Conservation (phyloP, 2,329 filamentous ascomycete genomes). For the Lecanicillium sp. region DNA sequence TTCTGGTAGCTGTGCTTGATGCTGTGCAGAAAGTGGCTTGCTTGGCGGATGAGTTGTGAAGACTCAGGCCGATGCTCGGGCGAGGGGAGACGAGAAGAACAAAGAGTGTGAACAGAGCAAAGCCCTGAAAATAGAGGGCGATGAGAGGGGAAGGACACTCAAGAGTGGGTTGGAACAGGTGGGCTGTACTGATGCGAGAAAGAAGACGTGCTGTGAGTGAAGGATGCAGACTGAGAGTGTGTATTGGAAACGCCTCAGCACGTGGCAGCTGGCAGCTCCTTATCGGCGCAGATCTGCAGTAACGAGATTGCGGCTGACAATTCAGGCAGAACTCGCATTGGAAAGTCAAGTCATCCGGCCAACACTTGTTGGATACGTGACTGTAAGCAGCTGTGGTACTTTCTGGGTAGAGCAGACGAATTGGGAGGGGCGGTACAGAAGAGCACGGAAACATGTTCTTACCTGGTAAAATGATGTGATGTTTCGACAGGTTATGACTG, state of each 20-base stretch:
- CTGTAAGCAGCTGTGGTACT: too few relatives aligned
- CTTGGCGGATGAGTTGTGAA: neutral
- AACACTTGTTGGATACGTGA: neutral
- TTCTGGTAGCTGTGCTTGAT: neutral
- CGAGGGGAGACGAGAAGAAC: neutral
- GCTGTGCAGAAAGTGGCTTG: neutral
- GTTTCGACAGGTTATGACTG: too few relatives aligned
- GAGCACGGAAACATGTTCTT: too few relatives aligned
- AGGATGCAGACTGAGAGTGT: neutral
- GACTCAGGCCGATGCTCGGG: neutral
- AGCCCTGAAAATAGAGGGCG: too few relatives aligned
- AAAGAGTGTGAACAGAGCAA: neutral
- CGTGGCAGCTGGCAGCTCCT: constrained; percentile 6
- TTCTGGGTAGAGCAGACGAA: too few relatives aligned
- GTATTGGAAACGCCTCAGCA: neutral
- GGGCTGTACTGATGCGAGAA: neutral
- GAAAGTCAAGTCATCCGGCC: too few relatives aligned
- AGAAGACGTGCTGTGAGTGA: neutral
- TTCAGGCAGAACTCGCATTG: neutral
- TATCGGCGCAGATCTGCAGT: neutral
- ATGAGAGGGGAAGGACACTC: too few relatives aligned
- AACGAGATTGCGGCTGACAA: neutral
- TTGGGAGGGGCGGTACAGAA: too few relatives aligned
- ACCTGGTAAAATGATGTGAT: too few relatives aligned
- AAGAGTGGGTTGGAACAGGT: too few relatives aligned